A percentile compares a stretch with the other conserved stretches of the same genome.
These are phyloP conservation scores for Microsporum ferrugineum DNA, from an alignment of 2,329 filamentous ascomycete species.

Conservation along the genomic window DNA sequence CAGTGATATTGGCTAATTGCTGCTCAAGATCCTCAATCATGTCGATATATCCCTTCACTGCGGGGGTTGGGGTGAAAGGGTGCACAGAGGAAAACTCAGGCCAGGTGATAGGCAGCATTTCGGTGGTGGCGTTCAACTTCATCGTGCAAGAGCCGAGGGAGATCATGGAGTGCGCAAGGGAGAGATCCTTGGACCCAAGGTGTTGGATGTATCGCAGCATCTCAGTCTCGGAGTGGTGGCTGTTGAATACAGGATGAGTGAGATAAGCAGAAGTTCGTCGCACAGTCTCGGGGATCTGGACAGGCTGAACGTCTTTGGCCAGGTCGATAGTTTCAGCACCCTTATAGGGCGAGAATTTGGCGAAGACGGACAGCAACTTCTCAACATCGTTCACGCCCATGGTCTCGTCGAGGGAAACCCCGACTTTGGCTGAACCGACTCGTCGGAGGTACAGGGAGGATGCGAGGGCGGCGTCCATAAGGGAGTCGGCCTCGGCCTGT, in stretches of 20 bases:
- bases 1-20: slow-evolving; percentile 72
- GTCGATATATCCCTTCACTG: slow-evolving; percentile 55
- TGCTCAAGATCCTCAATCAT: slow-evolving; percentile 62
- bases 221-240: slow-evolving; percentile 88
- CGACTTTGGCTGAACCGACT: slow-evolving; percentile 49
- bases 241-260: slow-evolving; percentile 89
- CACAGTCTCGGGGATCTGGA: slow-evolving; percentile 43
- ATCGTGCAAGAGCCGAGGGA: slow-evolving; percentile 94
- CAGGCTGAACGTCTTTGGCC: slow-evolving; percentile 27
- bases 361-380: slow-evolving; percentile 48
- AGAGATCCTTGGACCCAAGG: slow-evolving; percentile 86
- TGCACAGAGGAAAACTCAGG: slow-evolving; percentile 68
- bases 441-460: slow-evolving; percentile 52
- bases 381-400: slow-evolving; percentile 46
- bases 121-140: slow-evolving; percentile 90
- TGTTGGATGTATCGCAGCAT: slow-evolving; percentile 88
- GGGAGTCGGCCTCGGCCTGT: slow-evolving; percentile 41
- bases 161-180: slow-evolving; percentile 94
- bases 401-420: slow-evolving; percentile 70
- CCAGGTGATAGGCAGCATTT: slow-evolving; percentile 80
- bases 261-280: slow-evolving; percentile 64
- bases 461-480: slow-evolving; percentile 41
- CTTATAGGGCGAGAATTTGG: slow-evolving; percentile 31
- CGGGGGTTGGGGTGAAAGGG: slow-evolving; percentile 58
- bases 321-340: slow-evolving; percentile 21